Evolutionary conservation across 306 rosid species (phyloP).

Genomic region (Cercis canadensis): DNA sequence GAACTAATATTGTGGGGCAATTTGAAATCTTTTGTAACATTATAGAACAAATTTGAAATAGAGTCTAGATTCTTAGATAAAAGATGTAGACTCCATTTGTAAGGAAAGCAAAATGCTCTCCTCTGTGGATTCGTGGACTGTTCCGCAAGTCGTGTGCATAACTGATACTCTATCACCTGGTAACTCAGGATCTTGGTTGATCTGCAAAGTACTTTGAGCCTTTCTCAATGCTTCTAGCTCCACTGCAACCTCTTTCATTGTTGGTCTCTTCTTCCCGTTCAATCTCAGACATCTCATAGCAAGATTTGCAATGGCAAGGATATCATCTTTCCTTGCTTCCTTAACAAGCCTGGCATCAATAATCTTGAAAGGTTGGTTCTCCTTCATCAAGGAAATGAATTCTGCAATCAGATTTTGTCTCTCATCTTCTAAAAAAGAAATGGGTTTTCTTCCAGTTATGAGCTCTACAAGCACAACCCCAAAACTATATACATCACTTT

Average conservation of each 20-base stretch:
- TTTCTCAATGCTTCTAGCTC: constrained; percentile 58
- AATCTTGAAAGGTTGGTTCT: constrained; percentile 37
- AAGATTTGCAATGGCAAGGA: constrained; percentile 51
- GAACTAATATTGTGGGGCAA: too few relatives aligned
- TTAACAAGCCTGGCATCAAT: constrained; percentile 44
- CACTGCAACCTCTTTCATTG: constrained; percentile 57
- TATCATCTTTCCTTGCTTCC: constrained; percentile 44
- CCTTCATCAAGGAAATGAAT: constrained; percentile 49
- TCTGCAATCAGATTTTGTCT: constrained; percentile 48
- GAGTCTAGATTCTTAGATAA: neutral
- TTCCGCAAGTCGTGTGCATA: too few relatives aligned
- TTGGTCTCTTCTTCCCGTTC: constrained; percentile 60
- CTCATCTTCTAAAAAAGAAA: constrained; percentile 35
- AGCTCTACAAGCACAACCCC: constrained; percentile 69
- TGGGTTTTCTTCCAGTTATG: constrained; percentile 51
- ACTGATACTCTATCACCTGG: too few relatives aligned
- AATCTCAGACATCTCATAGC: constrained; percentile 61
- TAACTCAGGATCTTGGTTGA: constrained; percentile 1
- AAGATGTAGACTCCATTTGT: neutral
- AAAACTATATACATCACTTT: constrained; percentile 59
- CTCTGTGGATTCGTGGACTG: too few relatives aligned
- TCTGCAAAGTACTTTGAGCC: constrained; percentile 28
- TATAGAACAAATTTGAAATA: too few relatives aligned
- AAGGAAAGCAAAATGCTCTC: too few relatives aligned
- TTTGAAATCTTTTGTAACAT: too few relatives aligned